These are phyloP conservation scores for Fusarium sp. DNA, from an alignment of 2,329 filamentous ascomycete species.

Conservation along the genomic window DNA sequence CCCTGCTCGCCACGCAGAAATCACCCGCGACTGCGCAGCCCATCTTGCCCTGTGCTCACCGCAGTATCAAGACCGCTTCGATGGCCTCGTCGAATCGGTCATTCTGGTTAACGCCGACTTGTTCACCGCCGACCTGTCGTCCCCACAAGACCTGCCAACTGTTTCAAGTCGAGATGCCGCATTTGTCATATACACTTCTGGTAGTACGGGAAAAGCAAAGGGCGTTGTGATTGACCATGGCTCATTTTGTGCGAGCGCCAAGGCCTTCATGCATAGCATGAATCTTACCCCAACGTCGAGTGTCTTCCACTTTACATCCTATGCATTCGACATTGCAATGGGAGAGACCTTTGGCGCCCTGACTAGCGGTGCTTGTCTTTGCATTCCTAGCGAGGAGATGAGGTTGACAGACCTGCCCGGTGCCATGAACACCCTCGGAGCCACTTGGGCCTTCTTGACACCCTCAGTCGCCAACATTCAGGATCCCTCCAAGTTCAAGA, in stretches of 20 bases:
- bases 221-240: constrained; percentile 38
- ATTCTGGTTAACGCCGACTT: background rate
- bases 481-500: constrained; percentile 29
- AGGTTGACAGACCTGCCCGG: constrained; percentile 16
- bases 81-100: background rate
- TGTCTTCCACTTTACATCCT: constrained; percentile 39
- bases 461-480: constrained; percentile 40
- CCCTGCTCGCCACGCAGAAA: constrained; percentile 12
- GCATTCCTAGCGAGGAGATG: constrained; percentile 40
- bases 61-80: constrained; percentile 17
- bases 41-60: constrained; percentile 17
- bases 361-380: constrained; percentile 33
- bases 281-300: background rate
- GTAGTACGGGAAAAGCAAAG: constrained; percentile 40
- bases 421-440: constrained; percentile 25
- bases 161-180: constrained; percentile 6
- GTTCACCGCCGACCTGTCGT: background rate
- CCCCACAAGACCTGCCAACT: background rate
- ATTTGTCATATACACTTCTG: constrained; percentile 39
- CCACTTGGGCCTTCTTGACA: constrained; percentile 39
- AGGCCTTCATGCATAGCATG: constrained; percentile 24
- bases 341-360: constrained; percentile 32
- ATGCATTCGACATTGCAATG: constrained; percentile 38
- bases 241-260: constrained; percentile 18
- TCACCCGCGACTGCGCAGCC: constrained; percentile 15